Evolutionary conservation across 2,329 filamentous ascomycete species (phyloP).

Genomic region (Xylariales sp.): DNA sequence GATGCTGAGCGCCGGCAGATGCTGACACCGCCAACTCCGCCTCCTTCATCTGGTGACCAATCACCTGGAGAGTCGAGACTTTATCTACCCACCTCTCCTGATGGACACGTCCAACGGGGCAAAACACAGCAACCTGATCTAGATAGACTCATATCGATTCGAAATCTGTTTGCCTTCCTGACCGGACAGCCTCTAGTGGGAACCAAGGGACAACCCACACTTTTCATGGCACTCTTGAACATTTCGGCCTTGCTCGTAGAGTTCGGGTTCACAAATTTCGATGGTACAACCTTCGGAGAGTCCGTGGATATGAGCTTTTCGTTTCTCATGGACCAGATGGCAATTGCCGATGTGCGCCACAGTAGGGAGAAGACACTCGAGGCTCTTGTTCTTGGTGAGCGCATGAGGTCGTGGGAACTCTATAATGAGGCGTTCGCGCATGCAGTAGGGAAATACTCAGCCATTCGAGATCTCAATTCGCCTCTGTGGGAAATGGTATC

Average conservation of each 20-base stretch:
- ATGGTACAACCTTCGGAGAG: conserved; percentile 56
- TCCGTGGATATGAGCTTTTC: conserved; percentile 62
- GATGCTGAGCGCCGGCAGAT: conserved; percentile 41
- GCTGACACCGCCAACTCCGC: conserved; percentile 29
- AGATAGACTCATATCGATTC: conserved; percentile 53
- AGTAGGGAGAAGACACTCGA: conserved; percentile 89
- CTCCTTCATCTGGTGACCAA: conserved; percentile 28
- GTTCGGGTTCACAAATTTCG: conserved; percentile 52
- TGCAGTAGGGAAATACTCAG: conserved; percentile 78
- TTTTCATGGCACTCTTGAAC: conserved; percentile 51
- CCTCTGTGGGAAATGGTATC: conserved; percentile 69
- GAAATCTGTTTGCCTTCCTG: conserved; percentile 64
- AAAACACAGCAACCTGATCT: conserved; percentile 34
- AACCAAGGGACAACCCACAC: conserved; percentile 45
- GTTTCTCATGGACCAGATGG: conserved; percentile 72
- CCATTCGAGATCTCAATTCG: conserved; percentile 62
- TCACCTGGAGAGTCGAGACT: conserved; percentile 40
- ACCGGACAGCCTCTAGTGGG: conserved; percentile 59
- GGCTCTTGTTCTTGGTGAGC: conserved; percentile 82
- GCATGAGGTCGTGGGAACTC: conserved; percentile 73
- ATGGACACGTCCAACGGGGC: conserved; percentile 27
- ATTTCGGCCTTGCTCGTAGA: conserved; percentile 50
- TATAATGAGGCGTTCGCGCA: conserved; percentile 93
- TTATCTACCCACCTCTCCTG: conserved; percentile 47
- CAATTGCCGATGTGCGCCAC: conserved; percentile 71